phyloP scores from a whole-genome alignment of 805 yeast species.

The Candida broadrunensis region DNA sequence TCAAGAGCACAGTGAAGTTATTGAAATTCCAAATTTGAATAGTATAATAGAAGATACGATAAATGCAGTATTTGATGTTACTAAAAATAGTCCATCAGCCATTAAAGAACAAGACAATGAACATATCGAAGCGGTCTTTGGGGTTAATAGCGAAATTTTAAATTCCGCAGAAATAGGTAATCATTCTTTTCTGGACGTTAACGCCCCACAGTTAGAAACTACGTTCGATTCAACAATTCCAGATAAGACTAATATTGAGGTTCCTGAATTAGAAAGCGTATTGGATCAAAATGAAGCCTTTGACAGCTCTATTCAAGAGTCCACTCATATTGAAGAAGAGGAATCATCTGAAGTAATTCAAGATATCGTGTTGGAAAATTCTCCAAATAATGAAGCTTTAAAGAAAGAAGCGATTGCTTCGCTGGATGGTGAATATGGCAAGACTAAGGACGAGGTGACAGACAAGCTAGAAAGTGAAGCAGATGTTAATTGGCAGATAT shows the following conservation, averaged over 20 bases:
- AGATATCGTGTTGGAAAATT: too few species aligned
- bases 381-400: too few species aligned
- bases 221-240: background rate
- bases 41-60: background rate
- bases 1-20: too few species aligned
- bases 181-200: too few species aligned
- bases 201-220: too few species aligned
- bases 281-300: background rate
- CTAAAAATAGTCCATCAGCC: background rate
- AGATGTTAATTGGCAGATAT: too few species aligned
- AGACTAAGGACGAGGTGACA: too few species aligned
- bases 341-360: too few species aligned
- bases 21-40: constrained; percentile 1
- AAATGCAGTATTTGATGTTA: background rate
- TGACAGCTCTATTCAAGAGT: background rate
- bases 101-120: background rate
- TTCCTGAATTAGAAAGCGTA: background rate
- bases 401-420: too few species aligned
- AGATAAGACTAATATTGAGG: background rate
- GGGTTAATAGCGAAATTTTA: background rate
- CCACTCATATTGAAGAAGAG: too few species aligned
- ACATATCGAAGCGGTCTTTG: background rate
- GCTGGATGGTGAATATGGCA: too few species aligned
- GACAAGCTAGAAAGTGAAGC: too few species aligned
- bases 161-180: background rate